A percentile compares a stretch with the other conserved stretches of the same genome.
These are phyloP conservation scores for Scorias spongiosa DNA, from an alignment of 2,329 filamentous ascomycete species.

Conservation along the genomic window DNA sequence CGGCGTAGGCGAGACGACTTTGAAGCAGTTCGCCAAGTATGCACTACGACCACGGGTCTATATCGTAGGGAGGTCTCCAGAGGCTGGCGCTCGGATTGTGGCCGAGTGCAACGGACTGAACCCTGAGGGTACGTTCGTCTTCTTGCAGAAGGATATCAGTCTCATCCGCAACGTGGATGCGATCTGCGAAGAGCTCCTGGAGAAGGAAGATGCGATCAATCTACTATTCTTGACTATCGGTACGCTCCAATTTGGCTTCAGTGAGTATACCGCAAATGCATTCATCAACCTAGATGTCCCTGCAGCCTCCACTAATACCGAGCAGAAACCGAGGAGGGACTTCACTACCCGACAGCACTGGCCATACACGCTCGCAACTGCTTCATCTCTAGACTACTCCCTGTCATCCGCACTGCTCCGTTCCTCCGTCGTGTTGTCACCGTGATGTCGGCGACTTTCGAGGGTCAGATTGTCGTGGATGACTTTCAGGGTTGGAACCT, in stretches of 20 bases:
- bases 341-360: slow-evolving; percentile 21
- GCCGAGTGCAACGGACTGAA: slow-evolving; percentile 30
- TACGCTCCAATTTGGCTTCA: slow-evolving; percentile 14
- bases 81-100: slow-evolving; percentile 26
- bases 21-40: slow-evolving; percentile 30
- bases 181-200: slow-evolving; percentile 32
- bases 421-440: slow-evolving; percentile 13
- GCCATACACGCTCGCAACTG: slow-evolving; percentile 21
- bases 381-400: slow-evolving; percentile 24
- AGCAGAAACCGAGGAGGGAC: slow-evolving; percentile 20
- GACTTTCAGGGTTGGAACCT: slow-evolving; percentile 14
- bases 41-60: slow-evolving; percentile 29
- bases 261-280: slow-evolving; percentile 2
- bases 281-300: background rate
- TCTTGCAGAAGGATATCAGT: slow-evolving; percentile 31
- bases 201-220: slow-evolving; percentile 35
- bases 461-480: slow-evolving; percentile 12
- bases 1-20: slow-evolving; percentile 34
- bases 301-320: background rate
- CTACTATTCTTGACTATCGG: slow-evolving; percentile 36
- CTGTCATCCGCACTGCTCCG: slow-evolving; percentile 16
- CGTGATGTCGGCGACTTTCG: slow-evolving; percentile 11
- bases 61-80: slow-evolving; percentile 32
- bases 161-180: slow-evolving; percentile 35
- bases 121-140: slow-evolving; percentile 30